phyloP scores from a whole-genome alignment of 73 alveolate genomes.

The Tetrahymena malaccensis region DNA sequence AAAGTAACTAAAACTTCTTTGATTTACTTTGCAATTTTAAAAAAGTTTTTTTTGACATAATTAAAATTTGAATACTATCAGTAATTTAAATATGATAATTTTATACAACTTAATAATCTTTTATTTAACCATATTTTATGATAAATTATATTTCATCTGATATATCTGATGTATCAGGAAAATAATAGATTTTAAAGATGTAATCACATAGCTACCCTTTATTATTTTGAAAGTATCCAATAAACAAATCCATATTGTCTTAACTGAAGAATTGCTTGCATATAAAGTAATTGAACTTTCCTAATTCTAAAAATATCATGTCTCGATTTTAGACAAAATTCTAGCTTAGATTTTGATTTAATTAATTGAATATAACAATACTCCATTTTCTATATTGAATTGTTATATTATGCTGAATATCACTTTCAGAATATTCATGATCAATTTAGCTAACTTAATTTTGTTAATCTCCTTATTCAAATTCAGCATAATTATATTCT shows the following conservation, averaged over 20 bases:
- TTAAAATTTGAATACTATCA: not conserved
- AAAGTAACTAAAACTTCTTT: not conserved
- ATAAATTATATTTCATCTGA: not conserved
- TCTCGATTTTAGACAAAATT: not conserved
- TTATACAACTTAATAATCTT: no score
- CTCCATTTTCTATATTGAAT: not conserved
- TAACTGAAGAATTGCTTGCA: not conserved
- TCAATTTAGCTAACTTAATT: no score
- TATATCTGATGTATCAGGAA: not conserved
- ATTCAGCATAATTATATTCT: no score
- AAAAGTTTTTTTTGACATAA: not conserved
- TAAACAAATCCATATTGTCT: not conserved
- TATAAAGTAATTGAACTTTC: no score
- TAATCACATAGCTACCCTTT: not conserved
- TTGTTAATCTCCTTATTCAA: no score
- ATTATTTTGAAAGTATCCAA: not conserved
- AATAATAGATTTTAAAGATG: no score
- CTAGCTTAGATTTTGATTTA: not conserved
- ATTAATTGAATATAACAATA: not conserved
- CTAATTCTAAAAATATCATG: not conserved
- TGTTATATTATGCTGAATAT: no score
- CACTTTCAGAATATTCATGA: no score
- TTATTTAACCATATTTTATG: not conserved
- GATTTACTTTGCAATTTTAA: not conserved
- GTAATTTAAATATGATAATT: not conserved